A percentile compares a stretch with the other conserved stretches of the same genome.
Conservation (phyloP, 495 filamentous ascomycete genomes). For the Filosporella fistucella region DNA sequence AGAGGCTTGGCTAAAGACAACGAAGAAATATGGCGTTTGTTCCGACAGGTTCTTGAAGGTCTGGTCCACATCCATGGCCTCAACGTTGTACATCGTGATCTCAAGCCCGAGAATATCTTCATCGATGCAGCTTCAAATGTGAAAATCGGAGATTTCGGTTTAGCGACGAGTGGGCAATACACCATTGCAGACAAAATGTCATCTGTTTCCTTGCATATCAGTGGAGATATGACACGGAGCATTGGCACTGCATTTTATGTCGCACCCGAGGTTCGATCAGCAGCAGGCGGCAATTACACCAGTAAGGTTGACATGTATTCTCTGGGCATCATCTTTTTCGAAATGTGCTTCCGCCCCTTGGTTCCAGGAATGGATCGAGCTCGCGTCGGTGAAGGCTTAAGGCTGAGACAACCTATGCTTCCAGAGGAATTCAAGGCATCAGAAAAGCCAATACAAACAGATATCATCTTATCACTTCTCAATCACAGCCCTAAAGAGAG, state of each 20-base stretch:
- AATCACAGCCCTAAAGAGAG: slow-evolving; percentile 76
- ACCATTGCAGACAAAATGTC: slow-evolving; percentile 59
- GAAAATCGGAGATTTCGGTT: slow-evolving; percentile 92
- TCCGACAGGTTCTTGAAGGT: slow-evolving; percentile 89
- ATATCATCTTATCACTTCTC: slow-evolving; percentile 75
- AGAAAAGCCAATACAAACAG: slow-evolving; percentile 67
- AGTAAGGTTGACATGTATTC: slow-evolving; percentile 99
- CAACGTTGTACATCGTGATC: slow-evolving; percentile 91
- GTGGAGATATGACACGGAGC: slow-evolving; percentile 65
- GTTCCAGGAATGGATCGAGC: slow-evolving; percentile 87
- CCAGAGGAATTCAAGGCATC: slow-evolving; percentile 71
- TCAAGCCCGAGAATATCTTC: slow-evolving; percentile 99
- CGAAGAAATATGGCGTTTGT: slow-evolving; percentile 82
- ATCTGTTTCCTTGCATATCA: slow-evolving; percentile 49
- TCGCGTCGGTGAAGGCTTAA: slow-evolving; percentile 63
- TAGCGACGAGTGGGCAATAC: slow-evolving; percentile 85
- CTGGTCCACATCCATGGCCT: slow-evolving; percentile 84
- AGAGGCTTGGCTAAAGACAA: slow-evolving; percentile 65
- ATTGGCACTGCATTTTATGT: slow-evolving; percentile 95
- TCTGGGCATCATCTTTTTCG: slow-evolving; percentile 94
- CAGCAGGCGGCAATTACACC: slow-evolving; percentile 72
- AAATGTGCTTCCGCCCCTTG: slow-evolving; percentile 79
- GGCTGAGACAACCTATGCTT: slow-evolving; percentile 61
- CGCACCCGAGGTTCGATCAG: slow-evolving; percentile 80
- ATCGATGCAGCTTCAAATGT: slow-evolving; percentile 87